phyloP scores from a whole-genome alignment of 106 monocot genomes.

The Platanthera zijinensis region DNA sequence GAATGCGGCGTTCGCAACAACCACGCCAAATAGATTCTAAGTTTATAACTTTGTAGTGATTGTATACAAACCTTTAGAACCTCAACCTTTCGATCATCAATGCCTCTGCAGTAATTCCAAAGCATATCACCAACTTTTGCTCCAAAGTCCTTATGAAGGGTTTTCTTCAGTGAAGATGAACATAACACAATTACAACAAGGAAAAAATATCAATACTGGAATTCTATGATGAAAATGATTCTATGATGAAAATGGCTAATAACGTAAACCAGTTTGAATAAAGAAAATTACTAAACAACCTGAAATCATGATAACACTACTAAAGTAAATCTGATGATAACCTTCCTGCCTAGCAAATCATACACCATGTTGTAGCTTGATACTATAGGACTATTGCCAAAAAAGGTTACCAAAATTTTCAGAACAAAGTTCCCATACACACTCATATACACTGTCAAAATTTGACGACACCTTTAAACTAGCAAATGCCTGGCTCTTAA shows the following conservation, averaged over 20 bases:
- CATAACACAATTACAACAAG: neutral
- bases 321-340: neutral
- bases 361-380: neutral
- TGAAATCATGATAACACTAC: neutral
- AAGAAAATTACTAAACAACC: neutral
- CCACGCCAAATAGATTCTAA: too few species aligned
- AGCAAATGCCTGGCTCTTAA: neutral
- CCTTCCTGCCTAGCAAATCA: neutral
- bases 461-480: neutral
- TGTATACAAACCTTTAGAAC: conserved; percentile 54
- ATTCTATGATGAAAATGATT: too few species aligned
- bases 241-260: too few species aligned
- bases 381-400: neutral
- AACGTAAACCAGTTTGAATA: too few species aligned
- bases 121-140: conserved; percentile 76
- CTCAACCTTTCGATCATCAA: conserved; percentile 70
- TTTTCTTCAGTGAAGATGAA: conserved; percentile 32
- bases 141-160: conserved; percentile 78
- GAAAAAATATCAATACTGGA: neutral
- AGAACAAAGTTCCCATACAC: neutral
- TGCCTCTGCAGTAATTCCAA: conserved; percentile 86
- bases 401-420: neutral
- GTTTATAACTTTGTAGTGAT: too few species aligned
- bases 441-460: neutral
- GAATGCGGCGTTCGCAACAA: too few species aligned